Conservation (phyloP, 2,329 filamentous ascomycete genomes). For the Aspergillus aculeatinus region DNA sequence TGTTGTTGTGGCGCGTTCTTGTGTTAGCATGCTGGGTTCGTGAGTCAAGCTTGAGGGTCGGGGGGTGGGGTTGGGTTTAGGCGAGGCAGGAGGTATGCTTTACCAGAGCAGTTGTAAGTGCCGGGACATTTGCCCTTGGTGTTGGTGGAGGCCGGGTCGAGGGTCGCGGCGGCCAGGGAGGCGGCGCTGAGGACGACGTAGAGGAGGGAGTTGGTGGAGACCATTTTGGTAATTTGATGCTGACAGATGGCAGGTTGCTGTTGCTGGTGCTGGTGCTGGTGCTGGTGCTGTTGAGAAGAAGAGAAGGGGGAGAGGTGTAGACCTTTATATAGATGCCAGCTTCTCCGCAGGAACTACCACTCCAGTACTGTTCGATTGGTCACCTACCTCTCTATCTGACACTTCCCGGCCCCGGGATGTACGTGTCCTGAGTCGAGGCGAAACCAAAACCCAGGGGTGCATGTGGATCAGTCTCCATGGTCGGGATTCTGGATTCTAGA, state of each 20-base stretch:
- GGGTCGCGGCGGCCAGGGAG: slow-evolving; percentile 26
- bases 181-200: slow-evolving; percentile 15
- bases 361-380: neutral
- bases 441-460: neutral
- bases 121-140: slow-evolving; percentile 36
- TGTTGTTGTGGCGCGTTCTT: neutral
- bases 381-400: neutral
- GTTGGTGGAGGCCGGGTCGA: slow-evolving; percentile 37
- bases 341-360: neutral
- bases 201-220: slow-evolving; percentile 8
- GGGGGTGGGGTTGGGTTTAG: too few species aligned
- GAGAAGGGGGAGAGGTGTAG: neutral
- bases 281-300: neutral
- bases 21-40: too few species aligned
- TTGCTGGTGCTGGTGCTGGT: neutral
- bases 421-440: neutral
- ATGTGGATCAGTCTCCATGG: neutral
- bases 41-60: too few species aligned
- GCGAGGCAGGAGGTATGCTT: neutral
- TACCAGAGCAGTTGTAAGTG: slow-evolving; percentile 31
- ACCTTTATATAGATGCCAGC: neutral
- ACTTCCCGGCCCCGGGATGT: neutral
- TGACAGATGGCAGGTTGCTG: neutral
- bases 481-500: neutral
- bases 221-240: neutral